Base-by-base conservation (phyloP, 805 yeast species). In the Wickerhamomyces sydowiorum region DNA sequence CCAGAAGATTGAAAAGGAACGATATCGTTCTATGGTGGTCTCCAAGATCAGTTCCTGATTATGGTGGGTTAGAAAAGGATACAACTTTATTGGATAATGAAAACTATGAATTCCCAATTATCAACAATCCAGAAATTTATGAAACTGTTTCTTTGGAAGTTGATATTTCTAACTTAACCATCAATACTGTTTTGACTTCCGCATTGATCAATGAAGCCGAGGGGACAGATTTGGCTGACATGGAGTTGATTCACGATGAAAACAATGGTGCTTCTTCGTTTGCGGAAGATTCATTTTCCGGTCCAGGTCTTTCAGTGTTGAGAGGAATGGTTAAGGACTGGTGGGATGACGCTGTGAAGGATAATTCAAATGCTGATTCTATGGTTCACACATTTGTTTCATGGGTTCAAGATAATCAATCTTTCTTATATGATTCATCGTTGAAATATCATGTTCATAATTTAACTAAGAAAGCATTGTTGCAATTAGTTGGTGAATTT, bases 21-120 rank as follows among this genome's bases (percentile, higher is more conserved):
- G 77, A 80, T 45, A 75, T 86, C 32, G 82, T 91, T 6, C 65
- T 95, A 24, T 93, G 99, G 98, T 93, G 99, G 98, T 86, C 96
- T 0, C 76, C 81, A 4, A 70, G 72, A 15, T 85, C 91, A 1
- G 62, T 74, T 36, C 91, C 96, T 0, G 96, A 88, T 55, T 82
- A 77, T 54, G 97, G 96, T 24, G 96, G 96, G 1, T 56, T 66
- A 34, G 90, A 88, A 58, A 76, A 73, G 51, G 93, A 85, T 53
- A 67, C 65, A 9, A 49, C 68, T 19, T 40, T 45, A 24, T 65
- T 69, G 19, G 79, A 78, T 43, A 61, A 69, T 48, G 84, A 78
- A 44, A 82, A 80, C 28, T 65, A 81, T 35, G 79, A 77, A 28
- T 81, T 87, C 49, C 90, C 95, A 13, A 70, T 72, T 1, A 75